phyloP scores from a whole-genome alignment of 495 filamentous ascomycete species.

The Talaromyces nanjingensis region DNA sequence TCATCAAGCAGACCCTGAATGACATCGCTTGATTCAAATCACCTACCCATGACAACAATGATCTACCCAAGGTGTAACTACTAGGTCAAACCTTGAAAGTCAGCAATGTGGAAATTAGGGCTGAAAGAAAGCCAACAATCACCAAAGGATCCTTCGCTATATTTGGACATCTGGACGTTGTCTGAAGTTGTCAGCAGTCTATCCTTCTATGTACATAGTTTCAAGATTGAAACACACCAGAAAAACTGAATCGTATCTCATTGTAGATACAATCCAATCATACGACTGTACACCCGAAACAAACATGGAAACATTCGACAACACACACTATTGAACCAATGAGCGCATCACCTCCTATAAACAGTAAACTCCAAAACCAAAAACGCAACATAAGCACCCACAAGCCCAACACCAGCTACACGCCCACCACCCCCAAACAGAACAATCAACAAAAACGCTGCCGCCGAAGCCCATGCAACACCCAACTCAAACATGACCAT shows the following conservation, averaged over 20 bases:
- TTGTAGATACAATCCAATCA: too few relatives aligned
- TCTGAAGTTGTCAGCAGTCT: neutral
- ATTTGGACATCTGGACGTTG: neutral
- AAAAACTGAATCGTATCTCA: neutral
- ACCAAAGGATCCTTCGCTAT: neutral
- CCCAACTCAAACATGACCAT: conserved; percentile 25
- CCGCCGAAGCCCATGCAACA: conserved; percentile 26
- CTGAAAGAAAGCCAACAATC: neutral
- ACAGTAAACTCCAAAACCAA: conserved; percentile 32
- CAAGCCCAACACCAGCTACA: conserved; percentile 28
- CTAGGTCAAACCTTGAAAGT: neutral
- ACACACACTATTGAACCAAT: neutral
- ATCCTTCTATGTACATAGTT: neutral
- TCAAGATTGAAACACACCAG: neutral
- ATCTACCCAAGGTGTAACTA: neutral
- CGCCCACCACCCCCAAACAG: conserved; percentile 21
- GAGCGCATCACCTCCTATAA: conserved; percentile 14
- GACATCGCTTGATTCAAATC: neutral
- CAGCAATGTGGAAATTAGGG: neutral
- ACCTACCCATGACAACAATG: neutral
- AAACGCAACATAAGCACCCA: conserved; percentile 32
- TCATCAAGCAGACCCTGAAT: neutral
- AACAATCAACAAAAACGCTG: conserved; percentile 22
- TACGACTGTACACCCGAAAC: too few relatives aligned
- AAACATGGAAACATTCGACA: neutral